Conservation (phyloP, 2,329 filamentous ascomycete species). For the Sclerotinia borealis region DNA sequence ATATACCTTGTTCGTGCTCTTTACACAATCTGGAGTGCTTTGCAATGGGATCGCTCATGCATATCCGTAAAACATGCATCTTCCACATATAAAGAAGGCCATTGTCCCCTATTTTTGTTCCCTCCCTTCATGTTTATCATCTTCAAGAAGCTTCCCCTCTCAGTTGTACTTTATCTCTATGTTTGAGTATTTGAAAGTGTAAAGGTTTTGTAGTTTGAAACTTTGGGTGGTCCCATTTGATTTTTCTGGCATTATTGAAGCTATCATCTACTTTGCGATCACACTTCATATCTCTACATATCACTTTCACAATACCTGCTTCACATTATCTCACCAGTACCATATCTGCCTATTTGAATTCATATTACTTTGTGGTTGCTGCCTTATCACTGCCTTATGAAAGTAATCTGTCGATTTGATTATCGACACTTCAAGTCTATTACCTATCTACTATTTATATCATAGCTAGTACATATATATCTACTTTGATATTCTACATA, state of each 20-base stretch:
- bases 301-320: not conserved
- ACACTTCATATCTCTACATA: not conserved
- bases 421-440: too few relatives aligned
- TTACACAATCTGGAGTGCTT: not conserved
- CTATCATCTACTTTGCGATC: not conserved
- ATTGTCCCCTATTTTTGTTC: not conserved
- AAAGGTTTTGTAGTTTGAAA: not conserved
- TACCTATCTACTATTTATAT: not conserved
- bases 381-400: not conserved
- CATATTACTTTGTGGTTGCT: not conserved
- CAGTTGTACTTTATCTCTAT: not conserved
- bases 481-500: not conserved
- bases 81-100: not conserved
- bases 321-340: not conserved
- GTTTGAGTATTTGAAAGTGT: not conserved
- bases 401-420: not conserved
- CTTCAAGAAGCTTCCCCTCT: not conserved
- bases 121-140: not conserved
- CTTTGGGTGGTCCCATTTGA: not conserved
- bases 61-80: not conserved
- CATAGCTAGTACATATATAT: not conserved
- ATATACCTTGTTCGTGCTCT: not conserved
- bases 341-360: not conserved
- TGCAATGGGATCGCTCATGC: not conserved
- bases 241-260: not conserved